Base-by-base conservation (phyloP, 1,139 yeast genomes). In the Trichomonascaceae sp. region DNA sequence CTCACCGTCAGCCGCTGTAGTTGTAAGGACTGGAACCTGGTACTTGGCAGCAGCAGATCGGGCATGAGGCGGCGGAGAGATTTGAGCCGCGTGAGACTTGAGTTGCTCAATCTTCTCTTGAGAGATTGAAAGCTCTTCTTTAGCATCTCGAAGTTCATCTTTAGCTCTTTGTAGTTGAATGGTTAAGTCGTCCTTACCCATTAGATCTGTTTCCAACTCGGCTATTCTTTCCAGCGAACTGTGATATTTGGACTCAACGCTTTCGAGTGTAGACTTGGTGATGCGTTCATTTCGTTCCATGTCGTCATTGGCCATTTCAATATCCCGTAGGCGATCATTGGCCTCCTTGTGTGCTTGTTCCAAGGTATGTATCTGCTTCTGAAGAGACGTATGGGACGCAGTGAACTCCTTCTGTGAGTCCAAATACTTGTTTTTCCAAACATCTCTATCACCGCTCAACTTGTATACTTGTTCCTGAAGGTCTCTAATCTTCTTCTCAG, bases 271-370 rank as follows among this genome's bases (percentile, higher is more conserved):
- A 9, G 67, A 60, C 53, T 66, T 59, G 5, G 68, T 63, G 47
- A 67, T 67, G 45, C 69, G 49, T 32, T 67, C 74, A 20, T 62
- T 65, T 18, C 69, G 64, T 56, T 71, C 75, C 66, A 72, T 67
- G 53, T 71, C 73, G 55, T 71, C 75, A 53, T 71, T 70, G 38
- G 64, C 68, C 64, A 69, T 66, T 57, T 71, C 75, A 9, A 70
- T 68, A 43, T 72, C 74, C n/a, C 71, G 59, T n/a, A 71, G 61
- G 44, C 64, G 60, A 17, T 59, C 55, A 46, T 59, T 64, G 6
- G 68, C 68, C 36, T 58, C 59, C 38, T 57, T 59, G 47, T 65
- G 68, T 1, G 69, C 69, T 20, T 61, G 62, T 44, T 63, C 59
- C 39, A 69, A 57, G 13, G 66, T 49, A 3, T 56, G 57, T 18